Evolutionary conservation across 345 rosid genomes (phyloP).

Genomic region (Sisymbrium irio): DNA sequence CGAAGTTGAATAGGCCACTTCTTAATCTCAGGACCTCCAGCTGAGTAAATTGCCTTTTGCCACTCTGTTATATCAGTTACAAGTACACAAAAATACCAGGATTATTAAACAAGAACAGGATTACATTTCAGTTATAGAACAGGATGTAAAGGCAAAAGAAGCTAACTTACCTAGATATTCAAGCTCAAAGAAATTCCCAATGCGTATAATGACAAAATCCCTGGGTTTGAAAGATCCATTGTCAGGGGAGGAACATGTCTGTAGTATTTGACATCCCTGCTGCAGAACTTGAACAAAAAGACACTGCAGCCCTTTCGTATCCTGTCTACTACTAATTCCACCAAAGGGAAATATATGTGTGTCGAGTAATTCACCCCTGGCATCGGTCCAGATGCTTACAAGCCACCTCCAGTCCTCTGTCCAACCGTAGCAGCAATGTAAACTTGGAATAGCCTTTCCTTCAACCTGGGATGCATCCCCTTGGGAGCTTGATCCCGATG

Average conservation of each 20-base stretch:
- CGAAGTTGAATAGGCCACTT: constrained; percentile 95
- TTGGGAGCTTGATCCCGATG: constrained; percentile 65
- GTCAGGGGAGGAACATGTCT: constrained; percentile 82
- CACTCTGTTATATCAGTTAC: constrained; percentile 61
- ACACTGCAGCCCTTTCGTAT: constrained; percentile 97
- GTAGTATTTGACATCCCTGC: constrained; percentile 97
- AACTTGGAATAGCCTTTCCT: constrained; percentile 71
- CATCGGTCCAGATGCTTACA: constrained; percentile 99
- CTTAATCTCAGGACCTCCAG: constrained; percentile 86
- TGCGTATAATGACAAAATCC: constrained; percentile 86
- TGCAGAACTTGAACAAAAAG: constrained; percentile 95
- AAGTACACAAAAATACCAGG: constrained; percentile 12
- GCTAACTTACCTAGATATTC: constrained; percentile 75
- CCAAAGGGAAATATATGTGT: constrained; percentile 96
- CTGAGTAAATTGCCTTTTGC: constrained; percentile 95
- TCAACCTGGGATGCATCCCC: constrained; percentile 67
- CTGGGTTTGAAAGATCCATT: constrained; percentile 74
- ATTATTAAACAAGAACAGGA: constrained; percentile 3
- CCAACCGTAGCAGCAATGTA: constrained; percentile 99
- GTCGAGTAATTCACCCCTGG: constrained; percentile 97
- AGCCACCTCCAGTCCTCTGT: constrained; percentile 99
- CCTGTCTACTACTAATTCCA: constrained; percentile 99
- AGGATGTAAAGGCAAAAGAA: constrained; percentile 20
- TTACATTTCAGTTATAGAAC: too few relatives aligned
- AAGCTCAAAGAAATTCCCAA: constrained; percentile 93